These are phyloP conservation scores for Candida piceae DNA, from an alignment of 805 yeast genomes.

Conservation along the genomic window DNA sequence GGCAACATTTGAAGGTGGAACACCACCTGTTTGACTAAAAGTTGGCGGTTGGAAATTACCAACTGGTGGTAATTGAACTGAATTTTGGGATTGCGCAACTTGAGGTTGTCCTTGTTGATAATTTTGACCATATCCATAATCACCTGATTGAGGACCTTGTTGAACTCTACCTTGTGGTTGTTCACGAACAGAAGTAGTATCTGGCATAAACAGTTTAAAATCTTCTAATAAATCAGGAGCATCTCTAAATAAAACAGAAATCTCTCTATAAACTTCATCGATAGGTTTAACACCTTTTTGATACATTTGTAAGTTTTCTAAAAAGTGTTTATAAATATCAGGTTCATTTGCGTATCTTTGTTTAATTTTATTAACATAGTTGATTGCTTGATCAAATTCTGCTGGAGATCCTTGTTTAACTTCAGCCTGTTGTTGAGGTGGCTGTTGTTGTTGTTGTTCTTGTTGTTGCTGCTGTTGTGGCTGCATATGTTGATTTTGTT, in stretches of 20 bases:
- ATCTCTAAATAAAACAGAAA: slow-evolving; percentile 78
- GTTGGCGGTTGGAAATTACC: slow-evolving; percentile 79
- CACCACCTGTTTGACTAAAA: slow-evolving; percentile 20
- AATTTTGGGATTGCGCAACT: slow-evolving; percentile 22
- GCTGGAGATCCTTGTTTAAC: slow-evolving; percentile 56
- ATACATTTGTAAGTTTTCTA: slow-evolving; percentile 93
- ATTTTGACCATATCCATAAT: slow-evolving; percentile 16
- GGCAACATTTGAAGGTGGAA: slow-evolving; percentile 10
- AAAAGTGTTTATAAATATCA: slow-evolving; percentile 88
- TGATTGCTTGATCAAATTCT: slow-evolving; percentile 95
- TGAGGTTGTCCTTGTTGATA: slow-evolving; percentile 17
- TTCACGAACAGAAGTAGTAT: slow-evolving; percentile 40
- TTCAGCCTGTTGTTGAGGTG: slow-evolving; percentile 16
- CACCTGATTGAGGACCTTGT: slow-evolving; percentile 13
- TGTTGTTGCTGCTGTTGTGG: slow-evolving; percentile 5
- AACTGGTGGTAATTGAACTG: slow-evolving; percentile 74
- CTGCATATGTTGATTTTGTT: slow-evolving; percentile 1
- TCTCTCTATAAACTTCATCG: slow-evolving; percentile 92
- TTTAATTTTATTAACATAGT: slow-evolving; percentile 93
- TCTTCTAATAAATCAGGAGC: slow-evolving; percentile 95
- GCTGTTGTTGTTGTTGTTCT: slow-evolving; percentile 15
- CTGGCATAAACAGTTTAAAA: slow-evolving; percentile 93
- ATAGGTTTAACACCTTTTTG: slow-evolving; percentile 96
- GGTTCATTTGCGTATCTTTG: slow-evolving; percentile 92
- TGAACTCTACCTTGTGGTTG: slow-evolving; percentile 22